These are phyloP conservation scores for Madurella fahalii DNA, from an alignment of 2,329 filamentous ascomycete genomes.

Conservation along the genomic window DNA sequence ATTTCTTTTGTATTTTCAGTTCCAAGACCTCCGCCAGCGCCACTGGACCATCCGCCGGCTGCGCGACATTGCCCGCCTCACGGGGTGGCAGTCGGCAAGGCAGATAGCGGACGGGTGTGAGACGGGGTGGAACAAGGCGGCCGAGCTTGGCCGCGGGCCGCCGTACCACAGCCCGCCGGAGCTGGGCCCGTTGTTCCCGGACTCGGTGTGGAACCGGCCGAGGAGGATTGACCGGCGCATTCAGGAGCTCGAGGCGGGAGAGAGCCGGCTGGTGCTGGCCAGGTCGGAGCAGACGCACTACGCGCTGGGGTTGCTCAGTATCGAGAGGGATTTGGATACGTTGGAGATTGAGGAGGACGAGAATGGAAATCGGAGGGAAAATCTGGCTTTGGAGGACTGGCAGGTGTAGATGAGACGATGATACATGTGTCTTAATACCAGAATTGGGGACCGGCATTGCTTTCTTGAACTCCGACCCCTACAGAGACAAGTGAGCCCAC, in stretches of 20 bases:
- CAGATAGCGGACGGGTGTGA: conserved; percentile 84
- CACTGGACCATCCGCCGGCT: conserved; percentile 73
- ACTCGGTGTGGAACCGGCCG: conserved; percentile 46
- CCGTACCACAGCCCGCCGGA: conserved; percentile 57
- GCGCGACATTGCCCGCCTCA: conserved; percentile 70
- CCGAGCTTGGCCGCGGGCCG: conserved; percentile 68
- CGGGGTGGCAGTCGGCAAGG: conserved; percentile 80
- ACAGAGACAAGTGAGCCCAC: too few species aligned
- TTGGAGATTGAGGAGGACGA: conserved; percentile 47
- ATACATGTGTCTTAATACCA: too few species aligned
- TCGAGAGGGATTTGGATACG: conserved; percentile 70
- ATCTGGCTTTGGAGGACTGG: not conserved
- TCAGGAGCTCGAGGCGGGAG: conserved; percentile 41
- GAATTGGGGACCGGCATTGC: too few species aligned
- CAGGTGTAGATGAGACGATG: not conserved
- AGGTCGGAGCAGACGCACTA: conserved; percentile 63
- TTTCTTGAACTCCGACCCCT: too few species aligned
- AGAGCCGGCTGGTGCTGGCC: conserved; percentile 53
- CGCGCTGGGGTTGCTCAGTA: conserved; percentile 71
- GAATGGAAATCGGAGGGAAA: not conserved
- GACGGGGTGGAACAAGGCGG: conserved; percentile 73
- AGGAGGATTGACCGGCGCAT: conserved; percentile 51
- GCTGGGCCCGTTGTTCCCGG: conserved; percentile 34
- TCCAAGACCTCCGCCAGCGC: conserved; percentile 66
- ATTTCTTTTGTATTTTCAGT: conserved; percentile 49